Evolutionary conservation across 176 grass and related monocot genomes (phyloP).

Genomic region (Oryza meridionalis): DNA sequence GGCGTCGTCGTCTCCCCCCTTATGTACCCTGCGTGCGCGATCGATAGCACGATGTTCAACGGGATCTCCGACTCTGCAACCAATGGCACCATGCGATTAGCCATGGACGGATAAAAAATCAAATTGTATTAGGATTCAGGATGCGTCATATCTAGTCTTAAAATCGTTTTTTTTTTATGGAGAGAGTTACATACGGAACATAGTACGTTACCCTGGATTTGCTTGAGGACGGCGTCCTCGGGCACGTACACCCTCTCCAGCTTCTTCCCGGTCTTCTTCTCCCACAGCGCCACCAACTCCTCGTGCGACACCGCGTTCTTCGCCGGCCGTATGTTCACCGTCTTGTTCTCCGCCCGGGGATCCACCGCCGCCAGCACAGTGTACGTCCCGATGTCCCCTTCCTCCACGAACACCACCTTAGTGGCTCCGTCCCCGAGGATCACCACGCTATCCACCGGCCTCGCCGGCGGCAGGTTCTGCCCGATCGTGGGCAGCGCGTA

Average conservation of each 20-base stretch:
- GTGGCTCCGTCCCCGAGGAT: conserved; percentile 55
- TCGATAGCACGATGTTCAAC: too few relatives aligned
- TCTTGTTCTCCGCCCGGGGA: conserved; percentile 51
- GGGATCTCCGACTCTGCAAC: too few relatives aligned
- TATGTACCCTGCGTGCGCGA: too few relatives aligned
- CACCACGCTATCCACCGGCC: conserved; percentile 46
- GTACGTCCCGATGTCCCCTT: conserved; percentile 57
- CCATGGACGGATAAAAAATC: too few relatives aligned
- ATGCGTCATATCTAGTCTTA: too few relatives aligned
- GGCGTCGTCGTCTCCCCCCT: too few relatives aligned
- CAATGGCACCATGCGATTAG: too few relatives aligned
- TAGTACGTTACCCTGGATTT: too few relatives aligned
- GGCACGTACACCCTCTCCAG: conserved; percentile 41
- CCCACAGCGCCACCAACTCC: conserved; percentile 58
- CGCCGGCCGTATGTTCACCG: conserved; percentile 40
- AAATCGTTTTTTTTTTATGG: too few relatives aligned
- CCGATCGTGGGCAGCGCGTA: conserved; percentile 46
- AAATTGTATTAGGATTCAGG: too few relatives aligned
- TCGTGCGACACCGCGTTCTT: conserved; percentile 58
- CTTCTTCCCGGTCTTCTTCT: conserved; percentile 57
- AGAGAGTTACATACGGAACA: too few relatives aligned
- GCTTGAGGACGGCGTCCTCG: conserved; percentile 55
- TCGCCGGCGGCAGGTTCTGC: neutral
- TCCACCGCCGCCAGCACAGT: conserved; percentile 60
- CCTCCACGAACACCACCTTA: conserved; percentile 52